Percentiles rank a stretch among this genome's conserved stretches.
Evolutionary conservation across 2,329 filamentous ascomycete species (phyloP).

Genomic region (Chrysoporthe puriensis): DNA sequence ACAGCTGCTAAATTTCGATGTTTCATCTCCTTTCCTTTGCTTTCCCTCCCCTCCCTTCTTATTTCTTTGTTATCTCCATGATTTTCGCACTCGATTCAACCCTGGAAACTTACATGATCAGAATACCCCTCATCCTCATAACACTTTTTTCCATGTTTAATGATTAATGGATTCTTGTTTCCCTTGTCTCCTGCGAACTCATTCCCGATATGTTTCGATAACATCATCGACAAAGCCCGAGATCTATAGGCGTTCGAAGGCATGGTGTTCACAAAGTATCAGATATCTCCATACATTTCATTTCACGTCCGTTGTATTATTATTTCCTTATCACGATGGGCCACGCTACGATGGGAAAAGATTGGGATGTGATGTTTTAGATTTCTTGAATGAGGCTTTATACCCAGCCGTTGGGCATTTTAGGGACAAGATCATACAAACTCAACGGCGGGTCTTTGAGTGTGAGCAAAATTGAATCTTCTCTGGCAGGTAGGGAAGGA

Average conservation of each 20-base stretch:
- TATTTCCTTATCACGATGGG: slow-evolving; percentile 6
- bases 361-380: slow-evolving; percentile 11
- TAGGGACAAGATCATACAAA: background rate
- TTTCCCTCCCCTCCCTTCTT: background rate
- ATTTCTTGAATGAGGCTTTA: slow-evolving; percentile 18
- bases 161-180: slow-evolving; percentile 16
- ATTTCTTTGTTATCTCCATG: slow-evolving; percentile 2
- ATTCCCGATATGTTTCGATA: background rate
- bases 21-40: background rate
- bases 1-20: background rate
- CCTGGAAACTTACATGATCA: slow-evolving; percentile 20
- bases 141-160: slow-evolving; percentile 13
- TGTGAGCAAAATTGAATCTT: background rate
- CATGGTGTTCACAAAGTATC: slow-evolving; percentile 1
- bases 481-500: background rate
- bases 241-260: slow-evolving; percentile 17
- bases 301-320: slow-evolving; percentile 21
- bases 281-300: background rate
- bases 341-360: background rate
- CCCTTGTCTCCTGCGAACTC: background rate
- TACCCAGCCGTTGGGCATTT: slow-evolving; percentile 18
- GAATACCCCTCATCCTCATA: slow-evolving; percentile 27
- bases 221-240: slow-evolving; percentile 19
- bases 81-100: slow-evolving; percentile 7
- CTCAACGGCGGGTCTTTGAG: slow-evolving; percentile 18